A percentile compares a stretch with the other conserved stretches of the same genome.
Evolutionary conservation across 129 eudicot genomes (phyloP).

Genomic region (Helichrysum umbraculigerum): DNA sequence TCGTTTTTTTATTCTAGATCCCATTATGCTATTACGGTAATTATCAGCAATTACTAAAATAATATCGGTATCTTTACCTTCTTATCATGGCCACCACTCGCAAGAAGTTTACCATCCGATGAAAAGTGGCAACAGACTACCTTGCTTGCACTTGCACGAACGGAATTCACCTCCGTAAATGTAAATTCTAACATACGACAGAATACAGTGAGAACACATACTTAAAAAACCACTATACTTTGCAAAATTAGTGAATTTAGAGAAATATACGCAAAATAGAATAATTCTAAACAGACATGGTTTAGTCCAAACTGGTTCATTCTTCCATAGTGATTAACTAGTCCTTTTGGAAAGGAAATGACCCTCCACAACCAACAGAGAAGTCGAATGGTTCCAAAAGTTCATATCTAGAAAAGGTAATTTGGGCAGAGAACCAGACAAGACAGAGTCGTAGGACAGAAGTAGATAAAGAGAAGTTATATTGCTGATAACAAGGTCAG

Average conservation of each 20-base stretch:
- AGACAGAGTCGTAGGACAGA: not conserved
- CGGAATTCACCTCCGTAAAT: slow-evolving; percentile 79
- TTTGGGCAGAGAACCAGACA: too few relatives aligned
- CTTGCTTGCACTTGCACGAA: slow-evolving; percentile 85
- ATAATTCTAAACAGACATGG: not conserved
- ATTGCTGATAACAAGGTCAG: not conserved
- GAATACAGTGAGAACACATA: slow-evolving; percentile 8
- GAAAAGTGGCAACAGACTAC: slow-evolving; percentile 96
- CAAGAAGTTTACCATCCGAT: slow-evolving; percentile 94
- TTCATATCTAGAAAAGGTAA: too few relatives aligned
- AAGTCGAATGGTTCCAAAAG: not conserved
- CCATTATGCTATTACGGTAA: not conserved
- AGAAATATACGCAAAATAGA: too few relatives aligned
- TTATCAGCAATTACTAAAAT: not conserved
- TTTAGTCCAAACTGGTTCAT: not conserved
- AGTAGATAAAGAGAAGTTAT: not conserved
- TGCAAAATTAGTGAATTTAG: too few relatives aligned
- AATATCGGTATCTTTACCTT: slow-evolving; percentile 49
- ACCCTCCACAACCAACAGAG: not conserved
- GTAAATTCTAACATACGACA: slow-evolving; percentile 54
- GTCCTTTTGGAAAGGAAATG: not conserved
- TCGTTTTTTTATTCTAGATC: not conserved
- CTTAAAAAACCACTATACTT: too few relatives aligned
- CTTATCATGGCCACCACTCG: slow-evolving; percentile 96
- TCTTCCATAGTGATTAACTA: not conserved